phyloP scores from a whole-genome alignment of 768 basidiomycete species.

The Cyathus striatus region DNA sequence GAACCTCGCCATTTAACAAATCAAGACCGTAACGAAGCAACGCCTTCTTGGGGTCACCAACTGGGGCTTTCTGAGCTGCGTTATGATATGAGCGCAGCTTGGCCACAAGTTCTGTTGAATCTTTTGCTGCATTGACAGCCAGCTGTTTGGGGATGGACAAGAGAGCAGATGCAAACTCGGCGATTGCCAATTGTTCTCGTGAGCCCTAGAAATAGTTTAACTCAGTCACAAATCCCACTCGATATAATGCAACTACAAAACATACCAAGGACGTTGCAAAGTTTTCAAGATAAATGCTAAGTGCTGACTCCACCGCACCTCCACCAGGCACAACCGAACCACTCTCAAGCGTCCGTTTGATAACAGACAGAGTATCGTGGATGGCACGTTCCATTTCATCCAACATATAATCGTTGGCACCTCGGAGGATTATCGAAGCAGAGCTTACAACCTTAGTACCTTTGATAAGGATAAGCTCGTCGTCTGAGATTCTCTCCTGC shows the following conservation, averaged over 20 bases:
- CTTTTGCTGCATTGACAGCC: constrained; percentile 97
- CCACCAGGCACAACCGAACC: not conserved
- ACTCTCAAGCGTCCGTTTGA: constrained; percentile 48
- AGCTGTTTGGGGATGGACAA: constrained; percentile 95
- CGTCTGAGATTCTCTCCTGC: constrained; percentile 97
- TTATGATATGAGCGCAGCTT: constrained; percentile 97
- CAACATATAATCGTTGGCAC: constrained; percentile 98
- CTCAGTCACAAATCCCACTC: no score
- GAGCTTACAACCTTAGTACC: constrained; percentile 96
- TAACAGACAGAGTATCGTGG: constrained; percentile 91
- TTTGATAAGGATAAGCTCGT: constrained; percentile 95
- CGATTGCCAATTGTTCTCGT: constrained; percentile 96
- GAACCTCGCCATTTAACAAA: constrained; percentile 87
- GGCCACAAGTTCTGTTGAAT: constrained; percentile 95
- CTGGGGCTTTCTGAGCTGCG: constrained; percentile 88
- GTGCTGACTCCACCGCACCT: constrained; percentile 22
- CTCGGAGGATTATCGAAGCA: constrained; percentile 87
- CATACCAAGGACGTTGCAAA: constrained; percentile 95
- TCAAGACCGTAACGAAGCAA: constrained; percentile 93
- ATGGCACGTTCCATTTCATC: constrained; percentile 99
- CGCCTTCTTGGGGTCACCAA: constrained; percentile 86
- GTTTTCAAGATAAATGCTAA: constrained; percentile 97
- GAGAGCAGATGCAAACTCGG: constrained; percentile 93
- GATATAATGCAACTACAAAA: no score
- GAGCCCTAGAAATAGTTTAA: constrained; percentile 63